Conservation (phyloP, 169 alveolate species). For the Eimeria maxima region DNA sequence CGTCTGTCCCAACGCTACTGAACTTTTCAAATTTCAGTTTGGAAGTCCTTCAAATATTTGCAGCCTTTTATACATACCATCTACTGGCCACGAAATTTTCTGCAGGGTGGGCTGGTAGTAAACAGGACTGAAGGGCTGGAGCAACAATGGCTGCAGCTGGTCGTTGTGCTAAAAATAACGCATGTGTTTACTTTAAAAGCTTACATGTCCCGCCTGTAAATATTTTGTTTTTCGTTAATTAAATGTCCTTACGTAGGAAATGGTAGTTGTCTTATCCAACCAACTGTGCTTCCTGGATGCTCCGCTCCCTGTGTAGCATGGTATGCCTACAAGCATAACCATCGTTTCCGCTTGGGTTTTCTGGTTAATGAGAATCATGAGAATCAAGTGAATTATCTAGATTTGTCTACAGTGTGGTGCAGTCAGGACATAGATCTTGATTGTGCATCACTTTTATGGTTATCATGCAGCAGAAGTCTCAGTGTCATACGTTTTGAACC, state of each 20-base stretch:
- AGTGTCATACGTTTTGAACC: too few relatives aligned
- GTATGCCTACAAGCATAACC: not conserved
- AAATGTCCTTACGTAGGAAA: not conserved
- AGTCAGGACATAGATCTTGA: too few relatives aligned
- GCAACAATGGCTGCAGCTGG: conserved; percentile 10
- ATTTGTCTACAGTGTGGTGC: too few relatives aligned
- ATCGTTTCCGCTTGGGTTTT: not conserved
- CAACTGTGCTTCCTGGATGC: not conserved
- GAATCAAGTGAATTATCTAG: not conserved
- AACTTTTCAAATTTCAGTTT: not conserved
- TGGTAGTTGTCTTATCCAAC: not conserved
- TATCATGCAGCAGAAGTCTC: too few relatives aligned
- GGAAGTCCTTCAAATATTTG: not conserved
- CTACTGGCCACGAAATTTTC: not conserved
- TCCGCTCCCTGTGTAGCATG: not conserved
- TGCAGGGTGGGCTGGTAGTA: not conserved
- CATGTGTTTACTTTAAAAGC: not conserved
- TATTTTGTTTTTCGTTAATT: not conserved
- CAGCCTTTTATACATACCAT: not conserved
- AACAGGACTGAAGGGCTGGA: not conserved
- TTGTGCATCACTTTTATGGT: too few relatives aligned
- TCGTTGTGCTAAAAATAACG: not conserved
- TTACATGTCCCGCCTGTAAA: not conserved
- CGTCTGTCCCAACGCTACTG: not conserved
- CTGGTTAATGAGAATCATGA: not conserved